Conservation (phyloP, 257 asterid genomes). For the Lycium barbarum region DNA sequence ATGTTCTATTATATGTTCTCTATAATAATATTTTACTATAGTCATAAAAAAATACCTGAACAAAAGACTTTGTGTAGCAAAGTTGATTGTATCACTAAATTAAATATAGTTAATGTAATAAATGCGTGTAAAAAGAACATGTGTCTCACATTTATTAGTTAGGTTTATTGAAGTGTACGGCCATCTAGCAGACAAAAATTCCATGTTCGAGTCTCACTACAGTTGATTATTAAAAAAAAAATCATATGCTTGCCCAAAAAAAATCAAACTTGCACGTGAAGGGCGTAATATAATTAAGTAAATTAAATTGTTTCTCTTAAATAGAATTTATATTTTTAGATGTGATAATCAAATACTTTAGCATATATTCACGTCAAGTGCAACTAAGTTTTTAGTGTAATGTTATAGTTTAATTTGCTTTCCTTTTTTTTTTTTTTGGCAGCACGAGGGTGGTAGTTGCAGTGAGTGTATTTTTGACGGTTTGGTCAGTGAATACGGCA, state of each 20-base stretch:
- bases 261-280: neutral
- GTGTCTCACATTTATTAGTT: too few species aligned
- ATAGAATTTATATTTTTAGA: neutral
- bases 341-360: neutral
- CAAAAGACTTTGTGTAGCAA: too few species aligned
- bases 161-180: neutral
- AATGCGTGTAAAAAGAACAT: too few species aligned
- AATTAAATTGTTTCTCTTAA: too few species aligned
- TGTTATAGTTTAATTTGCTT: neutral
- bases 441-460: neutral
- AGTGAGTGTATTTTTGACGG: neutral
- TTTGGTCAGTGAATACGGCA: neutral
- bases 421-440: neutral
- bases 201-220: neutral
- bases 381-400: neutral
- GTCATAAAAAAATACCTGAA: too few species aligned
- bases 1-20: too few species aligned
- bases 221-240: neutral
- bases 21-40: too few species aligned
- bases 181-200: neutral
- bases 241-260: neutral
- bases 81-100: too few species aligned
- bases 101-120: too few species aligned
- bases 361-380: neutral
- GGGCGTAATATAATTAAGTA: too few species aligned